A percentile compares a stretch with the other conserved stretches of the same genome.
phyloP scores from a whole-genome alignment of 2,329 filamentous ascomycete genomes.

The Neonectria hederae region DNA sequence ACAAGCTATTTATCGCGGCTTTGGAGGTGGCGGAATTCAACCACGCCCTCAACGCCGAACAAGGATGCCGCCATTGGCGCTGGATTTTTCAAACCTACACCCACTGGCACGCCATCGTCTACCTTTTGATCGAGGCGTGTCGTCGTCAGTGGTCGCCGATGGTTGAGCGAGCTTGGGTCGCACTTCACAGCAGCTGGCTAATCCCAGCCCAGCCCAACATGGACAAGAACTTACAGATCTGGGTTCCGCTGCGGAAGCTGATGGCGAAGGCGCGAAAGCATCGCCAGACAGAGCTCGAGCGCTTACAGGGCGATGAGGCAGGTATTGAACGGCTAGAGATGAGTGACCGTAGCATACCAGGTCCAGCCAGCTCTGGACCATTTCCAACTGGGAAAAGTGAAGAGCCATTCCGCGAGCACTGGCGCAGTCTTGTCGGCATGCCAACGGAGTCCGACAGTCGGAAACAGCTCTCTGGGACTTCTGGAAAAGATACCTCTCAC shows the following conservation, averaged over 20 bases:
- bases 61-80: conserved; percentile 59
- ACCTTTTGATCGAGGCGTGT: conserved; percentile 61
- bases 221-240: conserved; percentile 48
- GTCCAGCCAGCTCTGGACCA: conserved; percentile 45
- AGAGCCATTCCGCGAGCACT: conserved; percentile 24
- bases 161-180: conserved; percentile 58
- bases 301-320: conserved; percentile 43
- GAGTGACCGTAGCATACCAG: conserved; percentile 39
- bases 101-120: conserved; percentile 68
- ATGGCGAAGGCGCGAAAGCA: conserved; percentile 51
- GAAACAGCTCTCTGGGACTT: too few species aligned
- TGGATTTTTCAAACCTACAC: conserved; percentile 69
- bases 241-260: conserved; percentile 53
- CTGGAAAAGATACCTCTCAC: accelerated
- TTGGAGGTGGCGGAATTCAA: conserved; percentile 67
- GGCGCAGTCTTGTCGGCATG: conserved; percentile 23
- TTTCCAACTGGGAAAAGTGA: not conserved
- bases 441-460: accelerated
- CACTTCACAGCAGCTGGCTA: conserved; percentile 56
- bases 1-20: conserved; percentile 59
- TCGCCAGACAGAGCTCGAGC: conserved; percentile 48
- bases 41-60: conserved; percentile 62
- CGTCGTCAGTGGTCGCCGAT: conserved; percentile 57
- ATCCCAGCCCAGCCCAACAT: conserved; percentile 39
- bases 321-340: conserved; percentile 43